These are phyloP conservation scores for Hondaea fermentalgiana DNA, from an alignment of 108 stramenopile species.

Conservation along the genomic window DNA sequence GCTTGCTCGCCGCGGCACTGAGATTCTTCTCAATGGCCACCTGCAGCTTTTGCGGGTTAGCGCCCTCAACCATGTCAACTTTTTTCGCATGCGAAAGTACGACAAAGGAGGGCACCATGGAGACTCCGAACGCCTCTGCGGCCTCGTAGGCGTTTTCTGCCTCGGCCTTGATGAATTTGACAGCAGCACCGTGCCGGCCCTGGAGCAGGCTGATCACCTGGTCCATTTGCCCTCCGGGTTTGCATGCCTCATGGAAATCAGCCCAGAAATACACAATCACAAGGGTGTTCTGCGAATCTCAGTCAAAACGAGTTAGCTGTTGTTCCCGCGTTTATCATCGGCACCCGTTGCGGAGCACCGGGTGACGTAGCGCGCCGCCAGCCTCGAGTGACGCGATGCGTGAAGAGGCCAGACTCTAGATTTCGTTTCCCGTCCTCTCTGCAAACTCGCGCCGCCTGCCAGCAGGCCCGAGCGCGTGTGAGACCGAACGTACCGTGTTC, in stretches of 20 bases:
- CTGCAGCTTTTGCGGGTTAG: conserved; percentile 61
- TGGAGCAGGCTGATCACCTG: conserved; percentile 37
- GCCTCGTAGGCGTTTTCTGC: conserved; percentile 50
- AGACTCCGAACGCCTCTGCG: conserved; percentile 53
- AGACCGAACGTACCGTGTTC: neutral
- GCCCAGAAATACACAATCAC: conserved; percentile 73
- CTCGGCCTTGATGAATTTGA: conserved; percentile 68
- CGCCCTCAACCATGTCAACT: conserved; percentile 73
- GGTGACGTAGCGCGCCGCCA: no score
- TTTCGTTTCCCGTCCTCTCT: neutral
- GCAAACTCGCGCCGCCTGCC: neutral
- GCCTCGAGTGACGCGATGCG: no score
- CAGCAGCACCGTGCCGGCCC: conserved; percentile 2
- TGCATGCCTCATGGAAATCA: conserved; percentile 71
- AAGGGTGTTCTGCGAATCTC: neutral
- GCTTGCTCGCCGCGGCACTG: conserved; percentile 15
- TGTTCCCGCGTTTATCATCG: neutral
- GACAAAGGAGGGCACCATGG: conserved; percentile 76
- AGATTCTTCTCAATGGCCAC: conserved; percentile 20
- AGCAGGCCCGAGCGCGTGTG: neutral
- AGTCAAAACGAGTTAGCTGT: neutral
- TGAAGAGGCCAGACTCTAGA: neutral
- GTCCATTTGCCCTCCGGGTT: conserved; percentile 51
- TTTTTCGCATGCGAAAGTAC: conserved; percentile 52
- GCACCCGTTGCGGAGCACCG: neutral